Evolutionary conservation across 75 land plant genomes (phyloP).

Genomic region (Sequoiadendron giganteum): DNA sequence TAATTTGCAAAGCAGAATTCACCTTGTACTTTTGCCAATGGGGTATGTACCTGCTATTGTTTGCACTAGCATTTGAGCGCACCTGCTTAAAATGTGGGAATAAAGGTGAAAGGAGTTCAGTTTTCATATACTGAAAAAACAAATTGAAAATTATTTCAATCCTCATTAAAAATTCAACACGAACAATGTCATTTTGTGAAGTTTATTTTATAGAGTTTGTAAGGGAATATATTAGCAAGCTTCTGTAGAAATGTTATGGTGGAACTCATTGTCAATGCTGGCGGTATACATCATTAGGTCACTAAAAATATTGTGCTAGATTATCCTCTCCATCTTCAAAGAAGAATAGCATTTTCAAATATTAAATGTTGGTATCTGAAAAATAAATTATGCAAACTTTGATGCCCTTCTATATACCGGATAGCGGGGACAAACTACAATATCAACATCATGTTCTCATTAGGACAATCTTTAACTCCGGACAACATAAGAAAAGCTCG

Average conservation of each 20-base stretch:
- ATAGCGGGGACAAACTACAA: too few relatives aligned
- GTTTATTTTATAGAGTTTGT: background rate
- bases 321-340: background rate
- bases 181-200: background rate
- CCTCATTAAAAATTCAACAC: background rate
- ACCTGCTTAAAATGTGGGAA: background rate
- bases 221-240: background rate
- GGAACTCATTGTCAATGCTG: background rate
- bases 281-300: background rate
- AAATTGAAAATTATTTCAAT: background rate
- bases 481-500: too few relatives aligned
- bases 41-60: background rate
- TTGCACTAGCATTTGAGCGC: background rate
- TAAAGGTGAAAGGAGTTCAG: background rate
- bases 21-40: background rate
- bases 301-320: background rate
- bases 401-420: background rate
- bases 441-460: too few relatives aligned
- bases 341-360: background rate
- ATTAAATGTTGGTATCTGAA: background rate
- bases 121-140: background rate
- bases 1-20: background rate
- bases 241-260: background rate
- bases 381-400: background rate
- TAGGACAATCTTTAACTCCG: too few relatives aligned